phyloP scores from a whole-genome alignment of 768 basidiomycete species.

The Pisolithus microcarpus region DNA sequence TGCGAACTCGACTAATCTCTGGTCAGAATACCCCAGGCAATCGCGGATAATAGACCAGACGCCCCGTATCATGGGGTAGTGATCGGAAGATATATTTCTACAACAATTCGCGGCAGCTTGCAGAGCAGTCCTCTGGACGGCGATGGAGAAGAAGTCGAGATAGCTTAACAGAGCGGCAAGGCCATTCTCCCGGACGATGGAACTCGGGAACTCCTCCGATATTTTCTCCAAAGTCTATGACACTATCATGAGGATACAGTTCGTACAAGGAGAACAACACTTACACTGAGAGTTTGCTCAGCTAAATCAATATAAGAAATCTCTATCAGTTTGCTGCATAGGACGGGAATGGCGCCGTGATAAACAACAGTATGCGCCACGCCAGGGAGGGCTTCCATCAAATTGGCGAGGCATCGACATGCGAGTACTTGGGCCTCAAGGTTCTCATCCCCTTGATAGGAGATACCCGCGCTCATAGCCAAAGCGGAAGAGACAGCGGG shows the following conservation, averaged over 20 bases:
- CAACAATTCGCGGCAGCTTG: constrained; percentile 98
- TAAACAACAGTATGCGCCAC: constrained; percentile 97
- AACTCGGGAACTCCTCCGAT: constrained; percentile 92
- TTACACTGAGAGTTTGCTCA: constrained; percentile 94
- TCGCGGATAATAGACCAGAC: constrained; percentile 92
- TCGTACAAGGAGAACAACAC: constrained; percentile 28
- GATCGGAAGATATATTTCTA: constrained; percentile 82
- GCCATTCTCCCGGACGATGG: constrained; percentile 94
- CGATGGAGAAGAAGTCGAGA: constrained; percentile 97
- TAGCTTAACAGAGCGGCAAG: constrained; percentile 89
- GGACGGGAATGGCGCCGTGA: constrained; percentile 94
- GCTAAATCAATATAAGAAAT: constrained; percentile 98
- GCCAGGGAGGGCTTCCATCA: constrained; percentile 98
- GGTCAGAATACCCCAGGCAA: constrained; percentile 86
- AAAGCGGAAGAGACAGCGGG: constrained; percentile 83
- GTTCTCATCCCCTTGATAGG: constrained; percentile 75
- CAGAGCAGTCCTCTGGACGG: constrained; percentile 92
- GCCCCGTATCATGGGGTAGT: constrained; percentile 81
- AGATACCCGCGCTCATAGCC: constrained; percentile 68
- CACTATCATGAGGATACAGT: constrained; percentile 11
- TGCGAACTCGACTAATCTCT: constrained; percentile 95
- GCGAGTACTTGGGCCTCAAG: constrained; percentile 94
- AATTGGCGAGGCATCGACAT: constrained; percentile 92
- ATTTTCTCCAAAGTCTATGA: constrained; percentile 94
- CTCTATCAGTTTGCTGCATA: constrained; percentile 95